Conservation (phyloP, 768 basidiomycete species). For the Trametes coccinea region DNA sequence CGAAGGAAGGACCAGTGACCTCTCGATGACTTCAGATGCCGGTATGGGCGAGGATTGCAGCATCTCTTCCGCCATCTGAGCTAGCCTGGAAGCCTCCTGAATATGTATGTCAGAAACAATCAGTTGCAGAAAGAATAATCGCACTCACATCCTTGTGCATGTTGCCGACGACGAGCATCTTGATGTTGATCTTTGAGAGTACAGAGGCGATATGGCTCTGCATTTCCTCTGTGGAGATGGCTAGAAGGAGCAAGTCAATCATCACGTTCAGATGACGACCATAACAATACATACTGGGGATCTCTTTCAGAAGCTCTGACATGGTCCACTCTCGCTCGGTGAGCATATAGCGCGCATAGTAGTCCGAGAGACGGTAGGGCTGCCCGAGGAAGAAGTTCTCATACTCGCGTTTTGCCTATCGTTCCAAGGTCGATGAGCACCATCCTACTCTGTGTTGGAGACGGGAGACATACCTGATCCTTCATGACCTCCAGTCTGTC, state of each 20-base stretch:
- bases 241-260: conserved; percentile 38
- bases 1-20: conserved; percentile 64
- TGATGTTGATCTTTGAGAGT: conserved; percentile 64
- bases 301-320: conserved; percentile 71
- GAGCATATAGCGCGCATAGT: conserved; percentile 70
- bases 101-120: background rate
- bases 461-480: conserved; percentile 61
- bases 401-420: conserved; percentile 72
- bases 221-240: conserved; percentile 70
- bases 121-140: background rate
- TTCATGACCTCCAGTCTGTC: conserved; percentile 79
- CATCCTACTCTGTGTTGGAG: background rate
- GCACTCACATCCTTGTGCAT: conserved; percentile 72
- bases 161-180: conserved; percentile 82
- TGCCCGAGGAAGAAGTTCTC: conserved; percentile 87
- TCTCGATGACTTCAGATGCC: conserved; percentile 49
- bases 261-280: background rate
- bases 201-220: conserved; percentile 58
- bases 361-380: conserved; percentile 77
- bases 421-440: background rate
- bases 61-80: conserved; percentile 68
- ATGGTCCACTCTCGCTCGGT: conserved; percentile 74
- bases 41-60: conserved; percentile 58
- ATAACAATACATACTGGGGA: conserved; percentile 58
- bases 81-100: conserved; percentile 77